These are phyloP conservation scores for Nannochloropsis gaditana DNA, from an alignment of 108 stramenopile genomes.

Conservation along the genomic window DNA sequence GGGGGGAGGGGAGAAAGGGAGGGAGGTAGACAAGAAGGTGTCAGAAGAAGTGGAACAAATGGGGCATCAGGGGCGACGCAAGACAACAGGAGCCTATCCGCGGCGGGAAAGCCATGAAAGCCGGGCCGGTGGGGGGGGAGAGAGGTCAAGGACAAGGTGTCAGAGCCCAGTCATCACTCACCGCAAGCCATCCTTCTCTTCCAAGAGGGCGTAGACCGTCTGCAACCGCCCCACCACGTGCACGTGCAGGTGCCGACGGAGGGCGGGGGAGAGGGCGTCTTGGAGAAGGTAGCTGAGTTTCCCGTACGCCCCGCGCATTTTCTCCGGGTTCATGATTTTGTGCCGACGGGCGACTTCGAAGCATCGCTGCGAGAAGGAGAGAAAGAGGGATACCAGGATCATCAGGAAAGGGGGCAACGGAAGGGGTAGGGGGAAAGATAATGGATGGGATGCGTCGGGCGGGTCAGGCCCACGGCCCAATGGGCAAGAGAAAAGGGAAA, in stretches of 20 bases:
- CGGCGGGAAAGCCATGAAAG: too few relatives aligned
- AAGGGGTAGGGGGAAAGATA: too few relatives aligned
- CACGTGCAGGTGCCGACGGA: slow-evolving; percentile 39
- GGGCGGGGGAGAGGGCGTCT: slow-evolving; percentile 56
- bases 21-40: background rate
- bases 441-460: too few relatives aligned
- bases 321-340: slow-evolving; percentile 81
- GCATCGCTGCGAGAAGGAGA: slow-evolving; percentile 20
- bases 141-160: background rate
- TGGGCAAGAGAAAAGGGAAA: too few relatives aligned
- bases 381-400: background rate
- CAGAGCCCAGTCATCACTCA: background rate
- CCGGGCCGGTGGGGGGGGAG: background rate
- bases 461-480: too few relatives aligned
- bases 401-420: too few relatives aligned
- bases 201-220: slow-evolving; percentile 49
- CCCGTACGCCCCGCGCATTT: slow-evolving; percentile 71
- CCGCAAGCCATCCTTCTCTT: slow-evolving; percentile 35
- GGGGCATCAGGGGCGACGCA: background rate
- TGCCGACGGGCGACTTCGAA: slow-evolving; percentile 70
- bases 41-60: background rate
- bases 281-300: slow-evolving; percentile 68
- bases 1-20: slow-evolving; percentile 19
- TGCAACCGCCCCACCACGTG: slow-evolving; percentile 36
- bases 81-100: too few relatives aligned